Conservation (phyloP, 2,329 filamentous ascomycete genomes). For the Blastomyces parvus region DNA sequence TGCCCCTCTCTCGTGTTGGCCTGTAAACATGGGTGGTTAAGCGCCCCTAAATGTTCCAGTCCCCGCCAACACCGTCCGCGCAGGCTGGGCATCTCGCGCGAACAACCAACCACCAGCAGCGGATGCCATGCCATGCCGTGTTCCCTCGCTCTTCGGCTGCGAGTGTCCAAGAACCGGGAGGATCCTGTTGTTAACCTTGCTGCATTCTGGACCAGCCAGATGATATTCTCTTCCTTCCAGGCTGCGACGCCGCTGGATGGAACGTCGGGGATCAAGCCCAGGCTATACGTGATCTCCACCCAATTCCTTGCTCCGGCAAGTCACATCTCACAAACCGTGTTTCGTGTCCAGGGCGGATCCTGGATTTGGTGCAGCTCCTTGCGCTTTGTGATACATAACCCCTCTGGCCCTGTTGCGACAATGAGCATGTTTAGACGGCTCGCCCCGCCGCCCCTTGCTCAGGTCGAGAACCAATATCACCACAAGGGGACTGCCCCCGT, state of each 20-base stretch:
- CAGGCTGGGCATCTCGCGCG: not conserved
- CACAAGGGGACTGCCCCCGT: not conserved
- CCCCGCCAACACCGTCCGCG: not conserved
- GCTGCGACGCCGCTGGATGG: not conserved
- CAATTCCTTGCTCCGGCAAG: not conserved
- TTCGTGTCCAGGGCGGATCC: not conserved
- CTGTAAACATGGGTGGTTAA: not conserved
- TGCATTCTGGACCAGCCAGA: not conserved
- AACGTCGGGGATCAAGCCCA: not conserved
- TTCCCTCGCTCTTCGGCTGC: not conserved
- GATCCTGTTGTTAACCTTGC: not conserved
- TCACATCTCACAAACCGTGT: slow-evolving; percentile 5
- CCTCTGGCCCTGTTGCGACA: not conserved
- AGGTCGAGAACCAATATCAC: slow-evolving; percentile 1
- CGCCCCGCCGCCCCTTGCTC: not conserved
- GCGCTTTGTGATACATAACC: not conserved
- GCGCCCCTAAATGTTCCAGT: not conserved
- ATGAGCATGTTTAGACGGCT: not conserved
- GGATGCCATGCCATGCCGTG: not conserved
- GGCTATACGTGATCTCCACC: not conserved
- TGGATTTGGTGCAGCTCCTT: not conserved
- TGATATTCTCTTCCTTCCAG: not conserved
- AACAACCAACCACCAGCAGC: not conserved
- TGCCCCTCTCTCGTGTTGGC: not conserved
- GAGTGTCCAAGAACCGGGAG: not conserved